Evolutionary conservation across 352 stramenopile genomes (phyloP).

Genomic region (Phytophthora citrophthora): DNA sequence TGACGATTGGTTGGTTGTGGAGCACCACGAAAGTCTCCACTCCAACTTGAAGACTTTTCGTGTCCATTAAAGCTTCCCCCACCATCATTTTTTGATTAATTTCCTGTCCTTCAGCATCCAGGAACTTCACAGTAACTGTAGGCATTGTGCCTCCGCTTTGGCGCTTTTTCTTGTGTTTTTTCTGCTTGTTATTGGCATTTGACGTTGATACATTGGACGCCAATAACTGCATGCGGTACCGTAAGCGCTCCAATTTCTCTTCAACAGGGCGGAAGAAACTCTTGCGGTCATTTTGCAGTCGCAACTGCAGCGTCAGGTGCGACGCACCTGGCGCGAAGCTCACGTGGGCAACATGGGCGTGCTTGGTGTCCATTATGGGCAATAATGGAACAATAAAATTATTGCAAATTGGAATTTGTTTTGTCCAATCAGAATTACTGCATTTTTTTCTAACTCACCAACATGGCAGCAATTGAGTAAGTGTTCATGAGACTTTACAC

Average conservation of each 20-base stretch:
- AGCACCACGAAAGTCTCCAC: slow-evolving; percentile 51
- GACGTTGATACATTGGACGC: slow-evolving; percentile 20
- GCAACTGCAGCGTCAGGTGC: slow-evolving; percentile 60
- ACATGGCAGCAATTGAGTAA: slow-evolving; percentile 30
- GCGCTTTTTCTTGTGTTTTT: slow-evolving; percentile 34
- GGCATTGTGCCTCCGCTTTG: slow-evolving; percentile 18
- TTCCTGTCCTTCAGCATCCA: slow-evolving; percentile 37
- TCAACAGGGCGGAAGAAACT: slow-evolving; percentile 47
- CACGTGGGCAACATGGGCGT: slow-evolving; percentile 53
- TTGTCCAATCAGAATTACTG: slow-evolving; percentile 9
- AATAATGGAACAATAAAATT: no score
- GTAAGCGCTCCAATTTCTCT: slow-evolving; percentile 65
- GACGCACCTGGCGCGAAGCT: slow-evolving; percentile 46
- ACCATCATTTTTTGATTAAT: slow-evolving; percentile 45
- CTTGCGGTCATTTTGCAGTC: slow-evolving; percentile 55
- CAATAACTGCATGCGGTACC: slow-evolving; percentile 65
- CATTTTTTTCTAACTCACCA: neutral
- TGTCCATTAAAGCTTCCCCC: slow-evolving; percentile 55
- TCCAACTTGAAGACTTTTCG: slow-evolving; percentile 51
- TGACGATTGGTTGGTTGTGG: slow-evolving; percentile 69
- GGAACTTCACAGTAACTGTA: slow-evolving; percentile 50
- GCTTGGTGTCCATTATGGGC: slow-evolving; percentile 3
- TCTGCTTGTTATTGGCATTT: slow-evolving; percentile 18
- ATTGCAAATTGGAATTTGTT: neutral
- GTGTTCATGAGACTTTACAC: slow-evolving; percentile 13